These are phyloP conservation scores for Ganoderma leucocontextum DNA, from an alignment of 1,284 basidiomycete genomes.

Conservation along the genomic window DNA sequence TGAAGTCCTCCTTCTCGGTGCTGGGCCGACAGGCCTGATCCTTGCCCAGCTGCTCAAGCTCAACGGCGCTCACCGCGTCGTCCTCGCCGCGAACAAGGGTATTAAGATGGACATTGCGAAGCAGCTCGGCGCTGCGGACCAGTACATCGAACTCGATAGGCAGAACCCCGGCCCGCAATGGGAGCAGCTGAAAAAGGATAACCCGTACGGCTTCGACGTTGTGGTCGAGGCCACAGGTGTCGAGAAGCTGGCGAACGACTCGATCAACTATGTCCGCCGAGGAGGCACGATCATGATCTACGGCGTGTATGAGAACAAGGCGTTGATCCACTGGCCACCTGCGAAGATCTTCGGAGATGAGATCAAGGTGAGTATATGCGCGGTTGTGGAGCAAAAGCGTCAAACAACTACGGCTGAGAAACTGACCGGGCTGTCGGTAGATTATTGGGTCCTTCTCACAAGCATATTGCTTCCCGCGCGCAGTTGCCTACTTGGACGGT, in stretches of 20 bases:
- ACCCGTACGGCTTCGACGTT: slow-evolving; percentile 70
- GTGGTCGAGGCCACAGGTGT: slow-evolving; percentile 71
- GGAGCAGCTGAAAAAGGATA: slow-evolving; percentile 63
- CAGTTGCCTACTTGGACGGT: slow-evolving; percentile 66
- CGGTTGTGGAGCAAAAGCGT: not conserved
- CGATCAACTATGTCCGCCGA: slow-evolving; percentile 67
- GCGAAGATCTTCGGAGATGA: slow-evolving; percentile 70
- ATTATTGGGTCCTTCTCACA: slow-evolving; percentile 71
- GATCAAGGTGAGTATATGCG: slow-evolving; percentile 50
- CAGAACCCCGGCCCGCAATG: slow-evolving; percentile 59
- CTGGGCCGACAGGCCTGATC: slow-evolving; percentile 64
- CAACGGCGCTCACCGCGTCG: slow-evolving; percentile 59
- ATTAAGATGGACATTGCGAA: slow-evolving; percentile 68
- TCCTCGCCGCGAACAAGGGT: slow-evolving; percentile 62
- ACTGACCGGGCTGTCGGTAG: slow-evolving; percentile 34
- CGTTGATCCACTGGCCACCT: slow-evolving; percentile 64
- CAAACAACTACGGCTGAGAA: not conserved
- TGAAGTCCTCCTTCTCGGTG: slow-evolving; percentile 60
- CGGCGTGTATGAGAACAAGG: slow-evolving; percentile 66
- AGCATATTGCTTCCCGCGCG: slow-evolving; percentile 68
- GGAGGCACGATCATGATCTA: slow-evolving; percentile 62
- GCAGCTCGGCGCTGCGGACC: slow-evolving; percentile 59
- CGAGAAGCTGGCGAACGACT: slow-evolving; percentile 62
- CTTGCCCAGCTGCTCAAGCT: slow-evolving; percentile 67
- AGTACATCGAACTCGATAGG: slow-evolving; percentile 66